These are phyloP conservation scores for Leishmania guyanensis DNA, from an alignment of 208 protist species.

Conservation along the genomic window DNA sequence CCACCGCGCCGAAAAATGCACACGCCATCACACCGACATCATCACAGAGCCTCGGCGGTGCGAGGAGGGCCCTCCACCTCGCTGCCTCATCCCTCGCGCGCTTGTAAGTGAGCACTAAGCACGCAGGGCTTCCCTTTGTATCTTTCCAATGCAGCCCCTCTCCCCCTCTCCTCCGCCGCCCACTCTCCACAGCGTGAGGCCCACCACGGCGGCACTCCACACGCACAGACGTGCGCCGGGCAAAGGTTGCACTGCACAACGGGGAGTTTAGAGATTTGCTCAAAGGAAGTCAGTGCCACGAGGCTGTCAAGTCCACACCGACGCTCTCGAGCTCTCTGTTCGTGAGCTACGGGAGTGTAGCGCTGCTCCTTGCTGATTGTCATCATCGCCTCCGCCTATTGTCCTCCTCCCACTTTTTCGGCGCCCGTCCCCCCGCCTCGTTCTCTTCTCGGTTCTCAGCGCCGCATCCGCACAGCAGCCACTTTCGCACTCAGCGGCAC, in stretches of 20 bases:
- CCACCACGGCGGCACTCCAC: not conserved
- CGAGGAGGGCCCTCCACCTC: not conserved
- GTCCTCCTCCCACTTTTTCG: not conserved
- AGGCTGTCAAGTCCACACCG: not conserved
- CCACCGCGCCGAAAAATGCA: not conserved
- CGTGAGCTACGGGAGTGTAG: not conserved
- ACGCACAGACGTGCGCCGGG: not conserved
- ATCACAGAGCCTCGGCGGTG: not conserved
- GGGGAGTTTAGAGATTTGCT: too few relatives aligned
- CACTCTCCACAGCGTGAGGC: not conserved
- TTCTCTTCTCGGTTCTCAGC: not conserved
- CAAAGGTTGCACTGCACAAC: not conserved
- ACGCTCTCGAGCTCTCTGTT: not conserved
- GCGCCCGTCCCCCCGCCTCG: not conserved
- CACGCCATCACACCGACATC: not conserved
- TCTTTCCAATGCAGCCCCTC: not conserved
- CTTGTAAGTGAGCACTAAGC: not conserved
- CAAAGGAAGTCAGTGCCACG: not conserved
- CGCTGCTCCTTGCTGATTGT: not conserved
- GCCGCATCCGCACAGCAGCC: not conserved
- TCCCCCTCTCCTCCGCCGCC: not conserved
- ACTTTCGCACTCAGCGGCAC: not conserved
- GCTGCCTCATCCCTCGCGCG: not conserved
- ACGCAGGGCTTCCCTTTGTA: not conserved
- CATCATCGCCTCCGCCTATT: not conserved